A percentile compares a stretch with the other conserved stretches of the same genome.
Evolutionary conservation across 345 rosid genomes (phyloP).

Genomic region (Lepidium africanum): DNA sequence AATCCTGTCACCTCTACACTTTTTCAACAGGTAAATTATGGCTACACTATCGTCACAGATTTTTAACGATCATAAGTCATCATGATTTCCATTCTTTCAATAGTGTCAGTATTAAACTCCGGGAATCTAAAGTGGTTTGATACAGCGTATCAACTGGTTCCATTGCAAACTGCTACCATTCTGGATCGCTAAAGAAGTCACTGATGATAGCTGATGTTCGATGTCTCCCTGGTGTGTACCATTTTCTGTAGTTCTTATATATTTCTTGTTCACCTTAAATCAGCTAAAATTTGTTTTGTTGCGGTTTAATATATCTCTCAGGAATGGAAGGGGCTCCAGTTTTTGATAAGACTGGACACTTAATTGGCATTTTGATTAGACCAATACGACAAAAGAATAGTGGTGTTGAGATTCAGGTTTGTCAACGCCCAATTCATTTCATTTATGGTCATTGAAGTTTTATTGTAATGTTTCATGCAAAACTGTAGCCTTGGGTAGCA

Average conservation of each 20-base stretch:
- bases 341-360: constrained; percentile 44
- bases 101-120: background rate
- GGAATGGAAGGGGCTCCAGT: constrained; percentile 94
- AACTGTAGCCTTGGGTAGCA: constrained; percentile 85
- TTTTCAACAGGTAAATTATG: constrained; percentile 65
- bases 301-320: constrained; percentile 26
- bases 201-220: constrained; percentile 91
- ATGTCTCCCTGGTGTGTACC: constrained; percentile 81
- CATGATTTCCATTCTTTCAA: background rate
- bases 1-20: constrained; percentile 78
- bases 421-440: constrained; percentile 18
- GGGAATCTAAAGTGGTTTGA: constrained; percentile 16
- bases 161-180: constrained; percentile 69
- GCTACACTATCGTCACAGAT: background rate
- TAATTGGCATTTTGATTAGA: constrained; percentile 70
- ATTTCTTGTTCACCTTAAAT: constrained; percentile 10
- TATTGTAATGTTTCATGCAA: constrained; percentile 49
- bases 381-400: constrained; percentile 76
- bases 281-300: constrained; percentile 5
- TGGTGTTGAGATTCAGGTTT: constrained; percentile 94
- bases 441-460: constrained; percentile 26
- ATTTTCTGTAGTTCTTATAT: constrained; percentile 13
- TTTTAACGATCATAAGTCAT: background rate
- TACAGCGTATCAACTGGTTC: constrained; percentile 78
- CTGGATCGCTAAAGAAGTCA: constrained; percentile 44